phyloP scores from a whole-genome alignment of 768 basidiomycete species.

The Imleria badia region DNA sequence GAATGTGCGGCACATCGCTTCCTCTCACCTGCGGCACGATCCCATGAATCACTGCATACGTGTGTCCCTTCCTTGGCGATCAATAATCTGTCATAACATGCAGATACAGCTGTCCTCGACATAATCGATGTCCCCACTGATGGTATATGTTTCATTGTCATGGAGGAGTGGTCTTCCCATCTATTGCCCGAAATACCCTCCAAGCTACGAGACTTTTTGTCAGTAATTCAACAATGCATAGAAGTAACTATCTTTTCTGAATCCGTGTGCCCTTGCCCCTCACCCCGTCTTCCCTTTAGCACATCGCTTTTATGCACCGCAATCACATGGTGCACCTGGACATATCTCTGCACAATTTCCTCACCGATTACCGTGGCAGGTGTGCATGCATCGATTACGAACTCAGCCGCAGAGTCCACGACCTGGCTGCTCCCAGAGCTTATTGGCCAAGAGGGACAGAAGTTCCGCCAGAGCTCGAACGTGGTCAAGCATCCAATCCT shows the following conservation, averaged over 20 bases:
- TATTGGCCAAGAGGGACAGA: slow-evolving; percentile 57
- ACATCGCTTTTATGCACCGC: slow-evolving; percentile 67
- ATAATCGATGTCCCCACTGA: slow-evolving; percentile 55
- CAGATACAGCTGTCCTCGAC: slow-evolving; percentile 57
- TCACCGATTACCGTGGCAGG: slow-evolving; percentile 61
- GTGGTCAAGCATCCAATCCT: slow-evolving; percentile 49
- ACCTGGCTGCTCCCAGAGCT: slow-evolving; percentile 37
- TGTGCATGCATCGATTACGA: slow-evolving; percentile 80
- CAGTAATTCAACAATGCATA: slow-evolving; percentile 62
- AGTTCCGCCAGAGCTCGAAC: slow-evolving; percentile 67
- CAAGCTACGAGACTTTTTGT: slow-evolving; percentile 52
- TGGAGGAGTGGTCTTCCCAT: slow-evolving; percentile 78
- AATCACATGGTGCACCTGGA: slow-evolving; percentile 69
- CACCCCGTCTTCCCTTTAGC: slow-evolving; percentile 39
- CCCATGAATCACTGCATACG: slow-evolving; percentile 79
- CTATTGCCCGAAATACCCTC: slow-evolving; percentile 52
- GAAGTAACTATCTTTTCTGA: slow-evolving; percentile 45
- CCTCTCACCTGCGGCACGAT: slow-evolving; percentile 50
- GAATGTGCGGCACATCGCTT: slow-evolving; percentile 55
- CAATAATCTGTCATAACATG: slow-evolving; percentile 5
- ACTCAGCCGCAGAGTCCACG: slow-evolving; percentile 55
- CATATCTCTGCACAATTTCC: slow-evolving; percentile 65
- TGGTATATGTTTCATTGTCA: slow-evolving; percentile 63
- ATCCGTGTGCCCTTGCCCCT: neutral
- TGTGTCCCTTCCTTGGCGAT: slow-evolving; percentile 36